Percentiles rank a stretch among this genome's conserved stretches.
Conservation (phyloP, 257 asterid genomes). For the Nicotiana benthamiana region DNA sequence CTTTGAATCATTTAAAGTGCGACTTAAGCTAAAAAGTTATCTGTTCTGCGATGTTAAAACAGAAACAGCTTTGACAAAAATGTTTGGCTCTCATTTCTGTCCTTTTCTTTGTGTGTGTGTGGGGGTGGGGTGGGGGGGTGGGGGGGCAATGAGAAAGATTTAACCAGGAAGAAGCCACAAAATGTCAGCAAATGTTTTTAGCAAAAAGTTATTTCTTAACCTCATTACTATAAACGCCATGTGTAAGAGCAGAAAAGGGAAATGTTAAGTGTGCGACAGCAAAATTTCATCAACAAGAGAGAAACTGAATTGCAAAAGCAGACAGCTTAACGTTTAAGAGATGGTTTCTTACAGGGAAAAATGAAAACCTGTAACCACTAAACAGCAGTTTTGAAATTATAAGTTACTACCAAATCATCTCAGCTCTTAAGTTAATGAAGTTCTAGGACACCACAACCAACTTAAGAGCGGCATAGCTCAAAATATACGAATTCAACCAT, state of each 20-base stretch:
- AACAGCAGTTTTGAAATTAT: background rate
- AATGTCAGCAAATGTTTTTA: background rate
- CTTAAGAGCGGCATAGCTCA: background rate
- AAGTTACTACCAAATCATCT: background rate
- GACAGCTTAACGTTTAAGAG: background rate
- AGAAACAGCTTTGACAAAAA: background rate
- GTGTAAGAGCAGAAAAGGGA: background rate
- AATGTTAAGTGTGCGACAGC: background rate
- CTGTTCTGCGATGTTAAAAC: background rate
- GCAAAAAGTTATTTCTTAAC: background rate
- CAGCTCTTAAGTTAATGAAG: background rate
- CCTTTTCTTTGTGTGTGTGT: no score
- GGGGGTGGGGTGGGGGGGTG: no score
- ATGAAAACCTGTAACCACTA: background rate
- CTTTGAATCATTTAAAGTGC: background rate
- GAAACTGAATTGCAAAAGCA: background rate
- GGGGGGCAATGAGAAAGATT: background rate
- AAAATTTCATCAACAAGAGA: background rate
- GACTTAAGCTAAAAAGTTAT: background rate
- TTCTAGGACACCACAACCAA: background rate
- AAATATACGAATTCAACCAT: background rate
- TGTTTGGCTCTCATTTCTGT: no score
- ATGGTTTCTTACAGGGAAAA: background rate
- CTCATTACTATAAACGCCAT: background rate
- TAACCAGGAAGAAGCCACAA: background rate